Percentiles rank a stretch among this genome's conserved stretches.
Conservation (phyloP, 495 filamentous ascomycete genomes). For the Bryoglossum gracile region DNA sequence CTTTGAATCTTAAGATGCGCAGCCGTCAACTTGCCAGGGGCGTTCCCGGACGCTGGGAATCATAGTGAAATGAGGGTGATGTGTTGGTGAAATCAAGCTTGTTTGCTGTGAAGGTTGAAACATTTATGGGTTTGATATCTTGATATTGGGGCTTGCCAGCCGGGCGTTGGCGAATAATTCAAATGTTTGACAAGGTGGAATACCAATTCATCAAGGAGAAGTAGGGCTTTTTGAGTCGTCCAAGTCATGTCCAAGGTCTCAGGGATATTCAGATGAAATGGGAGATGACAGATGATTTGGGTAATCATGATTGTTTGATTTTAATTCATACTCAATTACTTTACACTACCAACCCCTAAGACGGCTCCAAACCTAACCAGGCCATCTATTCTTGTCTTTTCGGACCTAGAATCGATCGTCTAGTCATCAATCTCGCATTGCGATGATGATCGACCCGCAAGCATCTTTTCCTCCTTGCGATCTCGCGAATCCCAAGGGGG, state of each 20-base stretch:
- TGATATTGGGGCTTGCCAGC: too few relatives aligned
- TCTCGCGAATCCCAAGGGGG: not conserved
- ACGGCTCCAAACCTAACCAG: not conserved
- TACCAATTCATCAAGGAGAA: too few relatives aligned
- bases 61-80: too few relatives aligned
- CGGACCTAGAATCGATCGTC: not conserved
- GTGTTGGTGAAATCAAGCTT: too few relatives aligned
- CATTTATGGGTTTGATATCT: too few relatives aligned
- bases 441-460: constrained; percentile 13
- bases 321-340: constrained; percentile 4
- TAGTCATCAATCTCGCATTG: not conserved
- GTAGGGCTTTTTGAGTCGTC: not conserved
- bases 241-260: not conserved
- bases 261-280: too few relatives aligned
- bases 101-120: too few relatives aligned
- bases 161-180: too few relatives aligned
- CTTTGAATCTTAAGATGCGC: too few relatives aligned
- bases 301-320: not conserved
- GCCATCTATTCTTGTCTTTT: constrained; percentile 1
- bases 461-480: constrained; percentile 7
- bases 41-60: too few relatives aligned
- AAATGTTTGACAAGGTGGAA: too few relatives aligned
- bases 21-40: too few relatives aligned
- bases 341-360: constrained; percentile 3
- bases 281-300: not conserved